Percentiles rank a stretch among this genome's conserved stretches.
Evolutionary conservation across 169 alveolate genomes (phyloP).

Genomic region (Plasmodium chabaudi): DNA sequence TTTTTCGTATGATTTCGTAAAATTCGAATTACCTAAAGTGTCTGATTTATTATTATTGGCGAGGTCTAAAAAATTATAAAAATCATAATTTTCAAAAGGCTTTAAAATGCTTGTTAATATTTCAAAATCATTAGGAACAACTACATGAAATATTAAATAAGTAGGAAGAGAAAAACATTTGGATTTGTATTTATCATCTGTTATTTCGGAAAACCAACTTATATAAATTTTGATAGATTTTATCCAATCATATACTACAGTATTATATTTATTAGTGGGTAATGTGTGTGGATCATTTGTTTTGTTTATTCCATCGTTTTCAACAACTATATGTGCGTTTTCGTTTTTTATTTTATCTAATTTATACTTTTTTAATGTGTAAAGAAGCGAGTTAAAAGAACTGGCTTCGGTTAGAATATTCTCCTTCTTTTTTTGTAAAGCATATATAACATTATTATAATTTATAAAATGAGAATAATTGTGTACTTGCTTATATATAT

Average conservation of each 20-base stretch:
- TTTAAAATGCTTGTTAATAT: neutral
- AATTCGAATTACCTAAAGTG: neutral
- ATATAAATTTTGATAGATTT: conserved; percentile 42
- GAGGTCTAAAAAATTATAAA: conserved; percentile 18
- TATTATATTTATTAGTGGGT: conserved; percentile 1
- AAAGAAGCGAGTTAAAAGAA: conserved; percentile 21
- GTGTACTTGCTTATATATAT: neutral
- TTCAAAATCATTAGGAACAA: conserved; percentile 14
- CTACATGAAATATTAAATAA: conserved; percentile 49
- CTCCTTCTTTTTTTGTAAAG: conserved; percentile 9
- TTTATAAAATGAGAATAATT: conserved; percentile 11
- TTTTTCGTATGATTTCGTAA: neutral
- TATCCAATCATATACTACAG: conserved; percentile 20
- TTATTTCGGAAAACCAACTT: conserved; percentile 74
- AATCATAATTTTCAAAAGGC: conserved; percentile 23
- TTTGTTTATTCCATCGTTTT: neutral
- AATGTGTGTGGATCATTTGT: neutral
- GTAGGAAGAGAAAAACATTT: conserved; percentile 72
- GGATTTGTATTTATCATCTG: conserved; percentile 70
- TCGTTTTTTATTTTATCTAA: neutral
- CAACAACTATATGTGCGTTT: no score
- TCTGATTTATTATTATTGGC: neutral
- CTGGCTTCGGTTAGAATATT: conserved; percentile 18
- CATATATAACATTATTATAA: conserved; percentile 14
- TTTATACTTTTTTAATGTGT: neutral